Evolutionary conservation across 495 filamentous ascomycete genomes (phyloP).

Genomic region (Cetradonia linearis): DNA sequence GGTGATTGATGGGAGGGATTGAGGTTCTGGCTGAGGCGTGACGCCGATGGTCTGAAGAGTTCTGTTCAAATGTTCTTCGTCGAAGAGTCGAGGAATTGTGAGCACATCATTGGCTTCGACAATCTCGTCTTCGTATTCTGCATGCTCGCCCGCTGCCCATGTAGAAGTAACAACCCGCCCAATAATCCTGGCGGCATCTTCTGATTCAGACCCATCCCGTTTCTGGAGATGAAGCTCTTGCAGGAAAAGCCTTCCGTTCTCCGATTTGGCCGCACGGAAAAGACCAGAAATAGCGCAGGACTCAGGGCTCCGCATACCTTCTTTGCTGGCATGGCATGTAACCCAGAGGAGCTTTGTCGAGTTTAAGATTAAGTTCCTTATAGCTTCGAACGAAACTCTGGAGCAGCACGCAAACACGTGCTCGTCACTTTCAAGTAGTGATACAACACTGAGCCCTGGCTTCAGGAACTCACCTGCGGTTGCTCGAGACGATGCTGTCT

Average conservation of each 20-base stretch:
- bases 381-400: background rate
- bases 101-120: constrained; percentile 9
- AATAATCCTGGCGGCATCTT: background rate
- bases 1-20: background rate
- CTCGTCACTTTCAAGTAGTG: constrained; percentile 2
- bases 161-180: constrained; percentile 19
- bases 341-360: constrained; percentile 1
- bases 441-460: background rate
- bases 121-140: constrained; percentile 3
- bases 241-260: constrained; percentile 7
- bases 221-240: constrained; percentile 6
- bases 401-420: background rate
- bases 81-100: background rate
- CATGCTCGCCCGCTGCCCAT: background rate
- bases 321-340: background rate
- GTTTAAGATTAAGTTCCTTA: background rate
- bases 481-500: background rate
- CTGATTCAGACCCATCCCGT: background rate
- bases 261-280: background rate
- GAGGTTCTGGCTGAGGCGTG: background rate
- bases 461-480: background rate
- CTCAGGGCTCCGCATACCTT: background rate
- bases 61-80: background rate
- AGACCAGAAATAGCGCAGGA: background rate
- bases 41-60: background rate